Conservation (phyloP, 306 rosid genomes). For the Echinosophora koreensis region DNA sequence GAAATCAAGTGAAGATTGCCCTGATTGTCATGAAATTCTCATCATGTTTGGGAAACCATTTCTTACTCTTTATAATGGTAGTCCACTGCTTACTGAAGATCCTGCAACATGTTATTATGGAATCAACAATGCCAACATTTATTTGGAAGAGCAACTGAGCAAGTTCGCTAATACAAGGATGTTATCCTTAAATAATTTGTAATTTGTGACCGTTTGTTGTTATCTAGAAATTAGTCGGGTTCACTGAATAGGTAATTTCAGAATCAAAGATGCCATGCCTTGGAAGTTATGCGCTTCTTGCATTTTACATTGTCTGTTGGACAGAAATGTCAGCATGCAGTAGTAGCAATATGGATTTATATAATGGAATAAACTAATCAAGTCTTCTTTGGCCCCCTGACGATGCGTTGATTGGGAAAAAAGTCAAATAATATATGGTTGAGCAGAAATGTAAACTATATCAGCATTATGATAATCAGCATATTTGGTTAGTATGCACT, state of each 20-base stretch:
- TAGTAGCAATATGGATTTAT: background rate
- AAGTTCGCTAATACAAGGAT: background rate
- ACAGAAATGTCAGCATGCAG: slow-evolving; percentile 11
- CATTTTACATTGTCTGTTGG: slow-evolving; percentile 19
- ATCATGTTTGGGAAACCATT: background rate
- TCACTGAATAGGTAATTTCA: slow-evolving; percentile 24
- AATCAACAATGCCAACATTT: slow-evolving; percentile 10
- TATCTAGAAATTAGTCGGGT: slow-evolving; percentile 14
- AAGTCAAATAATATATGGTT: background rate
- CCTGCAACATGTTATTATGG: slow-evolving; percentile 18
- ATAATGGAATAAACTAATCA: background rate
- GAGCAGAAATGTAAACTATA: background rate
- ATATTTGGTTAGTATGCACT: background rate
- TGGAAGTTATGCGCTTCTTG: slow-evolving; percentile 28
- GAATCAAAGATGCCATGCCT: slow-evolving; percentile 23
- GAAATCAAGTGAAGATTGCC: slow-evolving; percentile 49
- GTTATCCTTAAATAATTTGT: slow-evolving; percentile 4
- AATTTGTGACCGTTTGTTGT: background rate
- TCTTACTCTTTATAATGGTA: slow-evolving; percentile 13
- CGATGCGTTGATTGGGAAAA: background rate
- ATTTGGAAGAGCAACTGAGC: slow-evolving; percentile 4
- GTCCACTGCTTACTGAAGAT: background rate
- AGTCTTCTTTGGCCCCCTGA: background rate
- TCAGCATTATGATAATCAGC: background rate
- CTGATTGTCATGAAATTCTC: slow-evolving; percentile 21